phyloP scores from a whole-genome alignment of 306 rosid species.

The Lablab purpureus region DNA sequence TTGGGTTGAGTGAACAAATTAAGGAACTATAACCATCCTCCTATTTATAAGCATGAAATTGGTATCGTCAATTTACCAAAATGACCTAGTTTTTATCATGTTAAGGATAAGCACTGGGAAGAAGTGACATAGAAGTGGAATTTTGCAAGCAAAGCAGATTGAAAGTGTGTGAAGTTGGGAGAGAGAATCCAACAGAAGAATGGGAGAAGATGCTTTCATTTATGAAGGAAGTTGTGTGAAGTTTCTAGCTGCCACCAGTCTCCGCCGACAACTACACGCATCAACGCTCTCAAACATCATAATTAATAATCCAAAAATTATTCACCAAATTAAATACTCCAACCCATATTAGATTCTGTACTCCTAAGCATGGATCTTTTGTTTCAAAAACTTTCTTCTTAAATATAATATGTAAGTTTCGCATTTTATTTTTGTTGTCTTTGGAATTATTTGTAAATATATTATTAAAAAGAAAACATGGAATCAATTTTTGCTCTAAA shows the following conservation, averaged over 20 bases:
- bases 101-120: background rate
- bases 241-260: conserved; percentile 50
- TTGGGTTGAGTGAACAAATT: conserved; percentile 27
- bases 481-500: too few relatives aligned
- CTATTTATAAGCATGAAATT: conserved; percentile 46
- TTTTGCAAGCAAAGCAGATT: background rate
- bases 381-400: too few relatives aligned
- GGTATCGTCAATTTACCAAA: conserved; percentile 11
- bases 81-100: conserved; percentile 26
- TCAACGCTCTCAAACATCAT: background rate
- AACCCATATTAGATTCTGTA: too few relatives aligned
- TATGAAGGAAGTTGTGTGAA: conserved; percentile 40
- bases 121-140: background rate
- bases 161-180: background rate
- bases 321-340: too few relatives aligned
- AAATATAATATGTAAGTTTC: too few relatives aligned
- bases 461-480: too few relatives aligned
- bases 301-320: background rate
- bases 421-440: too few relatives aligned
- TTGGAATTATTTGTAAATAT: too few relatives aligned
- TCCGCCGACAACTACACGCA: background rate
- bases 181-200: conserved; percentile 2
- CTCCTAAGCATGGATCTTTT: too few relatives aligned
- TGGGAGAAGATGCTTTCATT: background rate
- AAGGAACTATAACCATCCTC: background rate